Percentiles rank a stretch among this genome's conserved stretches.
phyloP scores from a whole-genome alignment of 805 yeast genomes.

The Brettanomyces bruxellensis region DNA sequence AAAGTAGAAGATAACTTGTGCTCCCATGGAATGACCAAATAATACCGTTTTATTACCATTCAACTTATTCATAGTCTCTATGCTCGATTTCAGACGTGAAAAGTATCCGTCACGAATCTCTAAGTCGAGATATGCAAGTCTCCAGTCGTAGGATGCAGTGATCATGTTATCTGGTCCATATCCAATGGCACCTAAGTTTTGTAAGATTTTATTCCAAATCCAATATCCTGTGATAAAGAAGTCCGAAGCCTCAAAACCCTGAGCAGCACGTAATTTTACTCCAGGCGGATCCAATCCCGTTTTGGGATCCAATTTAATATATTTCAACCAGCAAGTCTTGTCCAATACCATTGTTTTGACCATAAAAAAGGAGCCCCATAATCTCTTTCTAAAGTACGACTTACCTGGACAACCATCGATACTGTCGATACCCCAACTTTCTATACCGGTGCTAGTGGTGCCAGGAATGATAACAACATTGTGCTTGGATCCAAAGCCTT shows the following conservation, averaged over 20 bases:
- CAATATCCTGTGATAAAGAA: slow-evolving; percentile 96
- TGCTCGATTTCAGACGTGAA: slow-evolving; percentile 58
- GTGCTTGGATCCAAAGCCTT: slow-evolving; percentile 43
- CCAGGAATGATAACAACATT: slow-evolving; percentile 95
- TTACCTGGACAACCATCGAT: slow-evolving; percentile 74
- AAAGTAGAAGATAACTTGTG: slow-evolving; percentile 81
- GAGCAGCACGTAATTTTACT: slow-evolving; percentile 77
- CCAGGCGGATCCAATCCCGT: slow-evolving; percentile 92
- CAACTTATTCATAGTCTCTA: slow-evolving; percentile 48
- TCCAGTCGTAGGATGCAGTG: slow-evolving; percentile 94
- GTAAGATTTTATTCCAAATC: slow-evolving; percentile 97
- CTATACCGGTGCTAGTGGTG: slow-evolving; percentile 89
- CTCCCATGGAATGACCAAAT: slow-evolving; percentile 94
- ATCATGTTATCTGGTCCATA: slow-evolving; percentile 87
- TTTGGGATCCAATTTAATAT: slow-evolving; percentile 77
- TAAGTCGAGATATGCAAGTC: slow-evolving; percentile 80
- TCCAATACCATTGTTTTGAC: slow-evolving; percentile 84
- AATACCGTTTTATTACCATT: slow-evolving; percentile 65
- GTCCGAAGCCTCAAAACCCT: slow-evolving; percentile 95
- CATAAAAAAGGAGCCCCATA: slow-evolving; percentile 98
- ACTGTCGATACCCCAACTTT: slow-evolving; percentile 81
- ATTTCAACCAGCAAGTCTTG: slow-evolving; percentile 89
- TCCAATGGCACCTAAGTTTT: slow-evolving; percentile 88
- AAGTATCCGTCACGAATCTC: slow-evolving; percentile 86
- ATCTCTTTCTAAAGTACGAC: slow-evolving; percentile 77